These are phyloP conservation scores for Aureobasidium sp. DNA, from an alignment of 2,329 filamentous ascomycete genomes.

Conservation along the genomic window DNA sequence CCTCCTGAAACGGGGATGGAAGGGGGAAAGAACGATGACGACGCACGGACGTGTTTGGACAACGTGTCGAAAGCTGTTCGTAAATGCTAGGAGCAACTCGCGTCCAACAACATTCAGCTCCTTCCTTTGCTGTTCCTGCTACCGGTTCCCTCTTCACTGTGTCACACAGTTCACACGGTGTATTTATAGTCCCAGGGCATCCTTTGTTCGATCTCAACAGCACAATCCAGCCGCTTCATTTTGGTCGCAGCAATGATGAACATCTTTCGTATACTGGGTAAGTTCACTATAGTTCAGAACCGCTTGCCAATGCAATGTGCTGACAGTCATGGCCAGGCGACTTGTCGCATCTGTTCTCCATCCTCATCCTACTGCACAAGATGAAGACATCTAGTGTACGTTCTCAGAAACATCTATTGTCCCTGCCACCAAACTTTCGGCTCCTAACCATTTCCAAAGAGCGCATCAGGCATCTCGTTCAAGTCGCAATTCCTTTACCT, in stretches of 20 bases:
- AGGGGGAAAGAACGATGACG: neutral
- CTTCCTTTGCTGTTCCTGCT: neutral
- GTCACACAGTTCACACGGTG: neutral
- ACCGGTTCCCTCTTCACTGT: neutral
- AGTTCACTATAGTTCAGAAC: slow-evolving; percentile 22
- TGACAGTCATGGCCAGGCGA: slow-evolving; percentile 55
- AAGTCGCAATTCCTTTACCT: slow-evolving; percentile 96
- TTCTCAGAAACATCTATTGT: slow-evolving; percentile 16
- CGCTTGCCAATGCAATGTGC: slow-evolving; percentile 11
- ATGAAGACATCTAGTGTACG: slow-evolving; percentile 82
- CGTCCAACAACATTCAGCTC: neutral
- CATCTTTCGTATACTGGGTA: slow-evolving; percentile 62
- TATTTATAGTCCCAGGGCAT: neutral
- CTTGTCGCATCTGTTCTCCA: slow-evolving; percentile 89
- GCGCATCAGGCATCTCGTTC: slow-evolving; percentile 95
- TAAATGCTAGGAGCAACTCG: neutral
- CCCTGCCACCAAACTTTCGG: neutral
- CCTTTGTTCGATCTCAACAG: neutral
- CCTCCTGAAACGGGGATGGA: neutral
- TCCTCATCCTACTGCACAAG: slow-evolving; percentile 92
- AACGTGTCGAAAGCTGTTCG: neutral
- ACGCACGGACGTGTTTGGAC: neutral
- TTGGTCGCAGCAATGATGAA: slow-evolving; percentile 46
- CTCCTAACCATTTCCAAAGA: slow-evolving; percentile 48
- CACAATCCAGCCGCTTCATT: neutral